Conservation (phyloP, 768 basidiomycete species). For the Amanita rimosa region DNA sequence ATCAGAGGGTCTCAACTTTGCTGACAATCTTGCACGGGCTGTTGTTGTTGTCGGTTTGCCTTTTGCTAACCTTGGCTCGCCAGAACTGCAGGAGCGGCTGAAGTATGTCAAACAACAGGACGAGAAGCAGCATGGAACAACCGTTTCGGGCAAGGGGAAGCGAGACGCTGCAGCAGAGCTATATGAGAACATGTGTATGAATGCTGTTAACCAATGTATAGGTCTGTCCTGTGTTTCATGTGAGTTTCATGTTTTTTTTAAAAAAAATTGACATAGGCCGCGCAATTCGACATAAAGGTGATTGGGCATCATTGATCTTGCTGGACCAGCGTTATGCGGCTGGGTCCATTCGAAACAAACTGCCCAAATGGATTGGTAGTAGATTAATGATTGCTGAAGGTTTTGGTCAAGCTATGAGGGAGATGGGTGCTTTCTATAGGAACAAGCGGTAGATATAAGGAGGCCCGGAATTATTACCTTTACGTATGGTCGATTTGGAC, state of each 20-base stretch:
- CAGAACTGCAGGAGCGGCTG: constrained; percentile 87
- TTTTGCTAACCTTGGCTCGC: constrained; percentile 85
- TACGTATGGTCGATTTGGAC: not conserved
- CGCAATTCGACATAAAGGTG: constrained; percentile 82
- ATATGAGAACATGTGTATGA: constrained; percentile 89
- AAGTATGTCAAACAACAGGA: constrained; percentile 67
- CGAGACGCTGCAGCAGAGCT: constrained; percentile 72
- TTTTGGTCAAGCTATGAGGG: constrained; percentile 65
- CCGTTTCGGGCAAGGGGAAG: constrained; percentile 21
- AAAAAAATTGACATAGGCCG: constrained; percentile 47
- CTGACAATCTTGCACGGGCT: constrained; percentile 73
- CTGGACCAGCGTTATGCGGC: constrained; percentile 77
- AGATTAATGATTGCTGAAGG: constrained; percentile 43
- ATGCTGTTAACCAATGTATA: constrained; percentile 94
- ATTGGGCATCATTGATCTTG: constrained; percentile 88
- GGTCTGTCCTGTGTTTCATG: constrained; percentile 35
- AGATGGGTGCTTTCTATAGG: constrained; percentile 59
- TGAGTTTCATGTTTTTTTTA: not conserved
- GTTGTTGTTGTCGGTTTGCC: constrained; percentile 87
- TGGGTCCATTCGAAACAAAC: constrained; percentile 55
- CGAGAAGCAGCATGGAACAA: constrained; percentile 23
- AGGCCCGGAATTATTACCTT: not conserved
- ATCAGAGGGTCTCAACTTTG: constrained; percentile 82
- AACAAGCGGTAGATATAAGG: constrained; percentile 28
- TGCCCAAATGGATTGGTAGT: constrained; percentile 86